Evolutionary conservation across 495 filamentous ascomycete species (phyloP), one percentile per base, ranked within the genome.

Genomic region (Aspergillus nidulans): DNA sequence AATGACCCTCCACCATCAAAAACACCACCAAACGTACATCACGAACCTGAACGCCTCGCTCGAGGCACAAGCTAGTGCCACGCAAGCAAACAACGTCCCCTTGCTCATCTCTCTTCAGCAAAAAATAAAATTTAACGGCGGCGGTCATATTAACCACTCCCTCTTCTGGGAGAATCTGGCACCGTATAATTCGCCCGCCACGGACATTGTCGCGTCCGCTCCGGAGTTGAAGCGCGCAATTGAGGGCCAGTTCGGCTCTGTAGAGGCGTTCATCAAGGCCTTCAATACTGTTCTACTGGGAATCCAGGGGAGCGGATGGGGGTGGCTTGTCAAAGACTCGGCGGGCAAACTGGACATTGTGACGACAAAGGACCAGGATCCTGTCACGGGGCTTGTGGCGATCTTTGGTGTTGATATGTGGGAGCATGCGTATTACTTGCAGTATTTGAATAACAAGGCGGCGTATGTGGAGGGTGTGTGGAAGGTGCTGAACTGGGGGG

Each of bases 381-480:
- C 94, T 0, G 87, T 97, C 19, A 81, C 88, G 6, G 84, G 82
- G 45, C 88, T 85, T 67, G 78, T 81, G 21, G 90, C 91, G 32
- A 63, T 98, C 34, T 78, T 98, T 39, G 94, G 94, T 0, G 85
- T 97, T 53, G 94, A 98, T 80, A 95, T 95, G 75, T 98, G 94
- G 94, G 94, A 98, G 73, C 91, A 92, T 80, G 83, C 84, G 44
- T 91, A 83, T 63, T 88, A 86, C 54, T 59, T 77, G 30, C 84
- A 98, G 80, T 98, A 98, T 66, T 77, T 95, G 72, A 98, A 97
- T 73, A 86, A 92, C 59, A 98, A 98, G 79, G 94, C 88, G 13
- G 89, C 91, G 60, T 98, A 98, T 71, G 92, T 97, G 58, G 81
- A 84, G 39, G 88, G 87, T 28, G 87, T 97, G 63, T 98, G 94